phyloP scores from a whole-genome alignment of 2,329 filamentous ascomycete genomes.

The Penicillium sp. region DNA sequence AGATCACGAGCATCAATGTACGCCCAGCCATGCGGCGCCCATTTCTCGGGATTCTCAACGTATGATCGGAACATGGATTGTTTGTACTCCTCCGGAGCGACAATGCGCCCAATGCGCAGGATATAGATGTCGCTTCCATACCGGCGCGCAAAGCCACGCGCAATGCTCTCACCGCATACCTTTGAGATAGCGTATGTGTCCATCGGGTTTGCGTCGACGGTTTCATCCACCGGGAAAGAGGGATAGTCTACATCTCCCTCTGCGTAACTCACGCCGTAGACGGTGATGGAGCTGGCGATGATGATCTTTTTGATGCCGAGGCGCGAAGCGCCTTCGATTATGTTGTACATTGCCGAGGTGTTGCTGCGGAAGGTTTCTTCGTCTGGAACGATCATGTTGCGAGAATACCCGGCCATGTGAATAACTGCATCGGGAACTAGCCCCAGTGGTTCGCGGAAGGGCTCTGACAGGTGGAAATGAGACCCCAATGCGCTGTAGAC shows the following conservation, averaged over 20 bases:
- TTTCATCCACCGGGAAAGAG: constrained; percentile 59
- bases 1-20: constrained; percentile 63
- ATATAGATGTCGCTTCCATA: constrained; percentile 59
- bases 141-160: constrained; percentile 55
- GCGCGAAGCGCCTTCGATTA: constrained; percentile 62
- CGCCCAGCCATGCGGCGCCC: constrained; percentile 60
- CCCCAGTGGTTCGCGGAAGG: constrained; percentile 37
- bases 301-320: constrained; percentile 62
- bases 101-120: constrained; percentile 59
- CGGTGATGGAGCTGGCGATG: constrained; percentile 58
- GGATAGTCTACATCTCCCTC: constrained; percentile 58
- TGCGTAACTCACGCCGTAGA: constrained; percentile 61
- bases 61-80: constrained; percentile 50
- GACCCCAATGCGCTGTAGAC: constrained; percentile 56
- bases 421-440: constrained; percentile 58
- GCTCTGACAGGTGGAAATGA: constrained; percentile 53
- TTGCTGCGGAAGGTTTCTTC: constrained; percentile 59
- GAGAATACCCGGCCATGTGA: constrained; percentile 59
- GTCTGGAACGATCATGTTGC: constrained; percentile 61
- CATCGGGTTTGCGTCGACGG: constrained; percentile 58
- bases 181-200: constrained; percentile 63
- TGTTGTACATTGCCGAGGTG: constrained; percentile 57
- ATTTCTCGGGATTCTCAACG: constrained; percentile 49
- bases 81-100: constrained; percentile 61
- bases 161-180: constrained; percentile 57